phyloP scores from a whole-genome alignment of 2,329 filamentous ascomycete genomes.

The Botryotinia convoluta region DNA sequence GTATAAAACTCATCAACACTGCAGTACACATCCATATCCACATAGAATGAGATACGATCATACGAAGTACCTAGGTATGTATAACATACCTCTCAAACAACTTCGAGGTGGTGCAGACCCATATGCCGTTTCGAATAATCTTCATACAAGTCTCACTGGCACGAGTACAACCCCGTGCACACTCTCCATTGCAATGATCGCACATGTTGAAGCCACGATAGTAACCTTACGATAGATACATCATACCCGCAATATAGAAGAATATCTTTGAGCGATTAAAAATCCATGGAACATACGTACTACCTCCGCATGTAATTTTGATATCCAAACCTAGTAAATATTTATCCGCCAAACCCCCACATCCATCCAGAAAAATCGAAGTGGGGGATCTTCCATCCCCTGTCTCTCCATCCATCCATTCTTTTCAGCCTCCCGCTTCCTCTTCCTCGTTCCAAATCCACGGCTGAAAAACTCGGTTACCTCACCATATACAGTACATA shows the following conservation, averaged over 20 bases:
- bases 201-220: not conserved
- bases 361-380: not conserved
- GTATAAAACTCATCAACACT: not conserved
- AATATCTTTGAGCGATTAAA: not conserved
- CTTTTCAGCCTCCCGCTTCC: not conserved
- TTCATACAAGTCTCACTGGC: not conserved
- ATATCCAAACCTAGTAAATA: not conserved
- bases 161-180: not conserved
- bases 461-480: not conserved
- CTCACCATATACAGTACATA: not conserved
- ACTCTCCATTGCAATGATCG: not conserved
- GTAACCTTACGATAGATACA: not conserved
- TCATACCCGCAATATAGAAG: not conserved
- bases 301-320: not conserved
- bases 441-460: not conserved
- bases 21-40: not conserved
- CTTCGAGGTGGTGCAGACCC: not conserved
- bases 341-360: not conserved
- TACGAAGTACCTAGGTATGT: not conserved
- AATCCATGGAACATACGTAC: not conserved
- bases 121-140: not conserved
- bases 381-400: not conserved
- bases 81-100: not conserved
- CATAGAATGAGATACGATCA: not conserved
- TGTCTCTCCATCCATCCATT: not conserved